Conservation (phyloP, 164 flowering plant species). For the Chimonanthus salicifolius region DNA sequence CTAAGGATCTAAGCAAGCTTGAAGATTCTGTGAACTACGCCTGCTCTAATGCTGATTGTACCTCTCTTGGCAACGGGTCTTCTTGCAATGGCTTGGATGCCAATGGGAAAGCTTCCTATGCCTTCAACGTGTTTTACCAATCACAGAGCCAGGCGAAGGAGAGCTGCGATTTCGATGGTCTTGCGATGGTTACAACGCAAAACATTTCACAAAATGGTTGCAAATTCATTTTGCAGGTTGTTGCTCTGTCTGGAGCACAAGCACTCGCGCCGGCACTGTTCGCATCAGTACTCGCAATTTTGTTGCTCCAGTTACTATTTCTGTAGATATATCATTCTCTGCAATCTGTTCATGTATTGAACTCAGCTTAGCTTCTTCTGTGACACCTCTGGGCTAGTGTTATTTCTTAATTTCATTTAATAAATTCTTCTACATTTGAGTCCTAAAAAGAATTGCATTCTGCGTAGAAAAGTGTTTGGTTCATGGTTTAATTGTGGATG, state of each 20-base stretch:
- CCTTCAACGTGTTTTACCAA: slow-evolving; percentile 47
- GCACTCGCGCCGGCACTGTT: neutral
- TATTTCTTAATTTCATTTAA: too few relatives aligned
- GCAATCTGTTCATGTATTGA: too few relatives aligned
- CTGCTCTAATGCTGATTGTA: slow-evolving; percentile 40
- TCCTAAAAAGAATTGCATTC: neutral
- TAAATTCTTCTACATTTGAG: neutral
- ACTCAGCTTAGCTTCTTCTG: too few relatives aligned
- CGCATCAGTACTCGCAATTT: slow-evolving; percentile 4
- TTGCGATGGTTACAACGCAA: slow-evolving; percentile 29
- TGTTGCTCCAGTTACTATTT: slow-evolving; percentile 7
- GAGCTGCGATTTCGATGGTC: slow-evolving; percentile 41
- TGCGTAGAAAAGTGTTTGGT: neutral
- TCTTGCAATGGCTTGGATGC: slow-evolving; percentile 38
- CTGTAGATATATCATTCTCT: neutral
- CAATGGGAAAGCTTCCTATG: slow-evolving; percentile 40
- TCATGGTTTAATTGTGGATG: neutral
- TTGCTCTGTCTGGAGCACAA: neutral
- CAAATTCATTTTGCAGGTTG: slow-evolving; percentile 37
- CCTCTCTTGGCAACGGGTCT: slow-evolving; percentile 36
- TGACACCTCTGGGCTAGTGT: too few relatives aligned
- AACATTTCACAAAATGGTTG: slow-evolving; percentile 32
- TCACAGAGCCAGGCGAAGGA: slow-evolving; percentile 26
- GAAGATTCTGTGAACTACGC: slow-evolving; percentile 33
- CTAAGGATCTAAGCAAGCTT: slow-evolving; percentile 23